Evolutionary conservation across 306 rosid genomes (phyloP).

Genomic region (Aeschynomene evenia): DNA sequence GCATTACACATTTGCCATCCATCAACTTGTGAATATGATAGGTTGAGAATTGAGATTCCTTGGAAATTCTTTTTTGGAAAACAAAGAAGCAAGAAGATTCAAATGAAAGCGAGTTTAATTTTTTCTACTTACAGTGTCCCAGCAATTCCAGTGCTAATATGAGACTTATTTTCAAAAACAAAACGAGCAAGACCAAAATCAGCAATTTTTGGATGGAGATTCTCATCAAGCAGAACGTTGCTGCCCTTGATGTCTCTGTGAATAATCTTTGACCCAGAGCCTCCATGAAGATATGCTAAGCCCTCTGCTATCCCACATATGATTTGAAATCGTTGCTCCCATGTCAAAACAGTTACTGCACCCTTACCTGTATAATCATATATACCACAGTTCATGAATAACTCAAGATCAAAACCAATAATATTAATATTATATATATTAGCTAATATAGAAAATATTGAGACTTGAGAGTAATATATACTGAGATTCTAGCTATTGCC

Average conservation of each 20-base stretch:
- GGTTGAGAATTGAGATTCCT: background rate
- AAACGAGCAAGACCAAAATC: slow-evolving; percentile 62
- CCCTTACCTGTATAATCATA: slow-evolving; percentile 37
- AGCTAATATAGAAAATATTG: no score
- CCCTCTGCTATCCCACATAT: slow-evolving; percentile 67
- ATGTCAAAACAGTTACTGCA: slow-evolving; percentile 37
- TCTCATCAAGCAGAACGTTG: slow-evolving; percentile 62
- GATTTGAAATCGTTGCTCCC: slow-evolving; percentile 61
- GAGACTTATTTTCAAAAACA: slow-evolving; percentile 45
- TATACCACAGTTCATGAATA: background rate
- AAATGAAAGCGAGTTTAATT: background rate
- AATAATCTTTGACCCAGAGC: slow-evolving; percentile 54
- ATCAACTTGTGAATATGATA: background rate
- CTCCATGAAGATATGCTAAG: slow-evolving; percentile 69
- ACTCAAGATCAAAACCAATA: no score
- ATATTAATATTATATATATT: no score
- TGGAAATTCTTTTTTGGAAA: no score
- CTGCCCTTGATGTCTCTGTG: slow-evolving; percentile 70
- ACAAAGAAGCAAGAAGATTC: background rate
- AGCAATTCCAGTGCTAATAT: slow-evolving; percentile 50
- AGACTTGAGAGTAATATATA: background rate
- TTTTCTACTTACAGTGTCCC: slow-evolving; percentile 58
- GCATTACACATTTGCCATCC: background rate
- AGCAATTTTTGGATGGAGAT: slow-evolving; percentile 61
- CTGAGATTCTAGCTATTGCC: background rate